Conservation (phyloP, 352 stramenopile genomes). For the Globisporangium ultimum region DNA sequence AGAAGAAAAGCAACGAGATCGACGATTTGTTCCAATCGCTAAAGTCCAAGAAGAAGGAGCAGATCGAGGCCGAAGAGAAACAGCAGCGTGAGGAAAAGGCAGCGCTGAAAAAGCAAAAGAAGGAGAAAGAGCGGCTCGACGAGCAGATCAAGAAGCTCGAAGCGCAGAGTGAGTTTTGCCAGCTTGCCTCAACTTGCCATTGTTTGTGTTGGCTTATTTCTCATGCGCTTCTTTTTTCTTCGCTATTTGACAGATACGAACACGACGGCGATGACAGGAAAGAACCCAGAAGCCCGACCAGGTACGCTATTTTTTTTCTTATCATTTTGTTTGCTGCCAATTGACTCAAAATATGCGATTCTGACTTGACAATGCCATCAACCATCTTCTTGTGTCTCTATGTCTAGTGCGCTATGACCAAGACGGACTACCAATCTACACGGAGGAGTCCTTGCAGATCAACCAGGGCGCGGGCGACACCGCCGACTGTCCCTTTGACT, state of each 20-base stretch:
- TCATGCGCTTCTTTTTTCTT: conserved; percentile 7
- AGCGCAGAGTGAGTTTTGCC: conserved; percentile 55
- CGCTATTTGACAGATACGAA: conserved; percentile 65
- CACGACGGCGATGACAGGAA: conserved; percentile 44
- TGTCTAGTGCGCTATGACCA: conserved; percentile 78
- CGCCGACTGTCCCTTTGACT: conserved; percentile 87
- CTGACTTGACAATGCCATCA: too few species aligned
- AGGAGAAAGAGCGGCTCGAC: conserved; percentile 63
- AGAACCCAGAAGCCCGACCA: conserved; percentile 72
- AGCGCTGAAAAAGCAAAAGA: conserved; percentile 33
- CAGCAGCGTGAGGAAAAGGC: conserved; percentile 48
- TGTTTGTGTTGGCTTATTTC: background rate
- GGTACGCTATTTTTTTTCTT: conserved; percentile 27
- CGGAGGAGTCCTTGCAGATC: conserved; percentile 78
- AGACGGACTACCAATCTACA: conserved; percentile 86
- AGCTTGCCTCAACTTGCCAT: background rate
- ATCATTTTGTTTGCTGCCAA: background rate
- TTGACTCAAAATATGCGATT: too few species aligned
- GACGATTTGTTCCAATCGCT: conserved; percentile 77
- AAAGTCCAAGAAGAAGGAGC: conserved; percentile 75
- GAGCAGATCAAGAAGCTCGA: conserved; percentile 83
- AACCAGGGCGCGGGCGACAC: conserved; percentile 72
- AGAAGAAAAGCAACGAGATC: conserved; percentile 42
- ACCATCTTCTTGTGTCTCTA: conserved; percentile 1
- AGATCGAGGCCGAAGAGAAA: conserved; percentile 48